Base-by-base conservation (phyloP, 108 stramenopile species). In the Skeletonema menzelii region DNA sequence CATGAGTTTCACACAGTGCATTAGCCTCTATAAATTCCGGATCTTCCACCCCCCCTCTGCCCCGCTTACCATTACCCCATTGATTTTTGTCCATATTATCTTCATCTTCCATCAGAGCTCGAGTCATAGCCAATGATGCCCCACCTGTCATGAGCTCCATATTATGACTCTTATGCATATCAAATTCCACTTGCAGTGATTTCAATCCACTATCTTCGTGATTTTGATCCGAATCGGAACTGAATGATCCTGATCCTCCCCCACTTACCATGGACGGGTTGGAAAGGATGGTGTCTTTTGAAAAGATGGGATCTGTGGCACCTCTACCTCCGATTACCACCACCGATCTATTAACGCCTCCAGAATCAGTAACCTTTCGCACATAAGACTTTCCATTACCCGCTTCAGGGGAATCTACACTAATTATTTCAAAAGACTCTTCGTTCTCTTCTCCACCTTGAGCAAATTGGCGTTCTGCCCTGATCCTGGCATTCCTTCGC, bases 161-260 rank as follows among this genome's bases (percentile, higher is more conserved):
- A 56, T 88, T 88, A 61, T 90, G 87, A 65, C 91, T 88, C 67
- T 88, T 88, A 69, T 84, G 91, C 59, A 85, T 82, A 75, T 94
- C 93, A 70, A 94, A 94, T 75, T 89, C 90, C 79, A 91, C 93
- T 15, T 83, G 86, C 0, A 94, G 73, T 20, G 60, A 14, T 27
- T 69, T 53, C 27, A 75, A 37, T 20, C 66, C 65, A n/a, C 65
- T 58, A 6, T 38, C 44, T 20, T 59, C 56, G 5, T 89, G 69
- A 19, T 82, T 83, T 11, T 76, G 69, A 67, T 93, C 86, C 0
- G 73, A 65, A 64, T 89, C 85, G 27, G 76, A 70, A 47, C 38
- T 69, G 31, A 63, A 40, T 1, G 74, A 82, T 27, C 81, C 86
- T n/a, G 65, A 64, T 27, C 86, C 90, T 1, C 74, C 75, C 8